phyloP scores from a whole-genome alignment of 2,329 filamentous ascomycete species.

The Neonectria neomacrospora region DNA sequence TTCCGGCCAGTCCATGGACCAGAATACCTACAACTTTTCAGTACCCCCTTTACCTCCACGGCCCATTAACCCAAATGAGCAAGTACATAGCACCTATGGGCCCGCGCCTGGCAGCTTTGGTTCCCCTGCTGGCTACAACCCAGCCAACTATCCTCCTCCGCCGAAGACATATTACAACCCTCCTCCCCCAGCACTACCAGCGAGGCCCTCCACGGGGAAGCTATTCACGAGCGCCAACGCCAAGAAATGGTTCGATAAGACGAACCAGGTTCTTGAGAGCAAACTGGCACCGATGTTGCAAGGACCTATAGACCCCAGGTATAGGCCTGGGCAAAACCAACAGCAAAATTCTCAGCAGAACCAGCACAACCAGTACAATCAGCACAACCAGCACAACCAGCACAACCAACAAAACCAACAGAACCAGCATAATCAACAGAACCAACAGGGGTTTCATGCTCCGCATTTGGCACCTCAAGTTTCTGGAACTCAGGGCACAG shows the following conservation, averaged over 20 bases:
- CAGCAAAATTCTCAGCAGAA: constrained; percentile 29
- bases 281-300: constrained; percentile 48
- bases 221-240: constrained; percentile 50
- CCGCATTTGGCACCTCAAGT: constrained; percentile 40
- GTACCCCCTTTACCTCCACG: constrained; percentile 46
- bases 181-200: constrained; percentile 35
- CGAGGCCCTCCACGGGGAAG: constrained; percentile 37
- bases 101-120: constrained; percentile 30
- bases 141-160: constrained; percentile 46
- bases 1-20: constrained; percentile 18
- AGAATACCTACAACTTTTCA: constrained; percentile 27
- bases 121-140: constrained; percentile 39
- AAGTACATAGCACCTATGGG: constrained; percentile 24
- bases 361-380: constrained; percentile 8
- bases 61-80: constrained; percentile 38
- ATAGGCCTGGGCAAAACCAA: constrained; percentile 28
- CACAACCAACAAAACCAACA: constrained; percentile 18
- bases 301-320: constrained; percentile 21
- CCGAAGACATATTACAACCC: constrained; percentile 48
- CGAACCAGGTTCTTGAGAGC: constrained; percentile 49
- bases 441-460: constrained; percentile 28
- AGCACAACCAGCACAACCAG: background rate
- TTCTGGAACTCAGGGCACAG: constrained; percentile 29
- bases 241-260: constrained; percentile 51
- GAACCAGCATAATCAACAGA: background rate